These are phyloP conservation scores for Ajuga chamaepitys DNA, from an alignment of 257 asterid genomes.

Conservation along the genomic window DNA sequence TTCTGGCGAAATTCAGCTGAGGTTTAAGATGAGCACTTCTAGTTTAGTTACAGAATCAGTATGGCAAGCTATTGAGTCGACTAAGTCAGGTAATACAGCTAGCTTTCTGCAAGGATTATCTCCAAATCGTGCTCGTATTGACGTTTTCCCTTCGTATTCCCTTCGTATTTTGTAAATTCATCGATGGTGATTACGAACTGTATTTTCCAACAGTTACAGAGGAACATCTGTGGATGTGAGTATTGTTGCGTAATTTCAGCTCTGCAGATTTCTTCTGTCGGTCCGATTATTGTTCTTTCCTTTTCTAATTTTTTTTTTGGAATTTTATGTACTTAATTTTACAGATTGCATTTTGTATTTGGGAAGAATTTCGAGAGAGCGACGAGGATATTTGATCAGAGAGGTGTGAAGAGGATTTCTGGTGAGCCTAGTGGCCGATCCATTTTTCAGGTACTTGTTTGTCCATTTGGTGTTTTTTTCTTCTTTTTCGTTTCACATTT, in stretches of 20 bases:
- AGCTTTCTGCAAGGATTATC: not conserved
- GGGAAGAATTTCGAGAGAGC: slow-evolving; percentile 90
- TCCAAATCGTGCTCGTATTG: not conserved
- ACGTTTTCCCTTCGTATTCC: not conserved
- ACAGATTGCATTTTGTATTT: slow-evolving; percentile 72
- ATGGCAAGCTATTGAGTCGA: slow-evolving; percentile 65
- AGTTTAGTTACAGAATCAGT: slow-evolving; percentile 55
- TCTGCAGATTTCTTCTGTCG: not conserved
- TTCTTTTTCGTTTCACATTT: no score
- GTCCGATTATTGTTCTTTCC: not conserved
- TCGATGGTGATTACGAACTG: slow-evolving; percentile 6
- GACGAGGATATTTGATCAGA: slow-evolving; percentile 67
- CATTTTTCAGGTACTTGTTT: slow-evolving; percentile 52
- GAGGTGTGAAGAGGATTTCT: slow-evolving; percentile 71
- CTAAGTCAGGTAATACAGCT: slow-evolving; percentile 48
- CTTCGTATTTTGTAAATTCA: not conserved
- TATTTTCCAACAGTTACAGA: slow-evolving; percentile 54
- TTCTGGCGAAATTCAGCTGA: not conserved
- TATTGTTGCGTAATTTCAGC: not conserved
- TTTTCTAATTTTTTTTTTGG: not conserved
- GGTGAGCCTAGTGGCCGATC: slow-evolving; percentile 71
- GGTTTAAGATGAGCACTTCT: slow-evolving; percentile 44
- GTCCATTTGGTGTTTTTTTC: no score
- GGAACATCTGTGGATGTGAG: slow-evolving; percentile 80
- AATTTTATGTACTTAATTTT: not conserved